Evolutionary conservation across 805 yeast genomes (phyloP).

Genomic region (Priceomyces castillae): DNA sequence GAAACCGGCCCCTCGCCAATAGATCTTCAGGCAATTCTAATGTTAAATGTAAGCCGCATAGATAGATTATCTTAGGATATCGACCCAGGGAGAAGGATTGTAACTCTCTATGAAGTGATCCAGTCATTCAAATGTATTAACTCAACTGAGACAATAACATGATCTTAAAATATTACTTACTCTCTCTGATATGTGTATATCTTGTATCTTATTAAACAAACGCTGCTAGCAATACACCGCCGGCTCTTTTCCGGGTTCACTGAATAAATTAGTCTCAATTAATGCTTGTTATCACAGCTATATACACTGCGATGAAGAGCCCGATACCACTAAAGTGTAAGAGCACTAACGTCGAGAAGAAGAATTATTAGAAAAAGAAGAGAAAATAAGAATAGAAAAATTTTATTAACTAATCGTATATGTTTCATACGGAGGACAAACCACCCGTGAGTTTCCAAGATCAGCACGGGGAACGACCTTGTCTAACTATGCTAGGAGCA

Average conservation of each 20-base stretch:
- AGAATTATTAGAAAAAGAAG: neutral
- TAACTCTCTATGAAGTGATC: neutral
- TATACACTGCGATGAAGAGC: neutral
- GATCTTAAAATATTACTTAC: neutral
- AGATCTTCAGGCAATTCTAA: constrained; percentile 1
- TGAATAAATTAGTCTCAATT: neutral
- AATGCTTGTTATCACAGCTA: neutral
- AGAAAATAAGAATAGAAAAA: neutral
- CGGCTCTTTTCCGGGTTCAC: neutral
- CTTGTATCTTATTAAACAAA: neutral
- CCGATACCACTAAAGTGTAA: neutral
- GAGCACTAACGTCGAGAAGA: constrained; percentile 1
- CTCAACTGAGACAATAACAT: too few relatives aligned
- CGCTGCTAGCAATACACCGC: constrained; percentile 1
- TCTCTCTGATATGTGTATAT: neutral
- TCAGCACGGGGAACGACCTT: constrained; percentile 1
- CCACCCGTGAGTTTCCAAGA: too few relatives aligned
- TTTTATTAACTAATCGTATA: neutral
- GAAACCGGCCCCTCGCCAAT: constrained; percentile 1
- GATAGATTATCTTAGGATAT: neutral
- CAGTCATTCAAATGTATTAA: too few relatives aligned
- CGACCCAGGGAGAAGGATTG: neutral
- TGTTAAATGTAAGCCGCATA: neutral
- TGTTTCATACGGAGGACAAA: too few relatives aligned
- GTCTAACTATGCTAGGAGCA: neutral